Evolutionary conservation across 495 filamentous ascomycete genomes (phyloP).

Genomic region (Diplogelasinospora grovesii): DNA sequence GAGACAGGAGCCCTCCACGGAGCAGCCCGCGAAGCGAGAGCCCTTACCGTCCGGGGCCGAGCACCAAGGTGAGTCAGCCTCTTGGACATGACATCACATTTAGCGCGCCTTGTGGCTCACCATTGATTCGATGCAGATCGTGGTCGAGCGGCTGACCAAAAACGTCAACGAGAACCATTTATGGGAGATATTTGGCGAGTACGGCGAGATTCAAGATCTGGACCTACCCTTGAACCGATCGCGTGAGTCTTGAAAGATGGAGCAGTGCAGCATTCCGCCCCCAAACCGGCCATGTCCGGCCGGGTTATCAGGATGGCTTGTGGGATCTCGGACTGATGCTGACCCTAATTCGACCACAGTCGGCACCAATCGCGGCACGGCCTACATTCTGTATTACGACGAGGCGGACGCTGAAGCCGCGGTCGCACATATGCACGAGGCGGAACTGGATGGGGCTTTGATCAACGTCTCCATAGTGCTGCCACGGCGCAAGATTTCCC

Average conservation of each 20-base stretch:
- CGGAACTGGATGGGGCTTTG: constrained; percentile 79
- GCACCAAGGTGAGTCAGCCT: constrained; percentile 27
- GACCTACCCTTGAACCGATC: constrained; percentile 87
- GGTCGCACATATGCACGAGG: constrained; percentile 97
- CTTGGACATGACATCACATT: too few relatives aligned
- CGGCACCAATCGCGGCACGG: constrained; percentile 85
- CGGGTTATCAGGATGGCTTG: too few relatives aligned
- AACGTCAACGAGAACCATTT: constrained; percentile 88
- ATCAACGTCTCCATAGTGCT: constrained; percentile 93
- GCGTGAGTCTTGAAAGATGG: constrained; percentile 55
- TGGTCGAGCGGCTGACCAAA: constrained; percentile 93
- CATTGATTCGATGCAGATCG: constrained; percentile 53
- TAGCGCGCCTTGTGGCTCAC: too few relatives aligned
- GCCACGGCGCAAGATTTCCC: constrained; percentile 63
- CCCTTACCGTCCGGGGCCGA: constrained; percentile 8
- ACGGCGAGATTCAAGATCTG: constrained; percentile 76
- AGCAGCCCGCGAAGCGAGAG: constrained; percentile 28
- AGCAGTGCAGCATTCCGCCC: neutral
- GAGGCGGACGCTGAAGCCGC: constrained; percentile 78
- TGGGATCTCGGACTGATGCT: too few relatives aligned
- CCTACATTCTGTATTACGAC: constrained; percentile 80
- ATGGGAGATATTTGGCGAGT: constrained; percentile 84
- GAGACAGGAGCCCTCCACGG: constrained; percentile 23
- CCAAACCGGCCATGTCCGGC: constrained; percentile 8
- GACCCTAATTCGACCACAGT: constrained; percentile 41